Evolutionary conservation across 2,329 filamentous ascomycete genomes (phyloP), one percentile per base, ranked within the genome.

Genomic region (Xylaria arbuscula): DNA sequence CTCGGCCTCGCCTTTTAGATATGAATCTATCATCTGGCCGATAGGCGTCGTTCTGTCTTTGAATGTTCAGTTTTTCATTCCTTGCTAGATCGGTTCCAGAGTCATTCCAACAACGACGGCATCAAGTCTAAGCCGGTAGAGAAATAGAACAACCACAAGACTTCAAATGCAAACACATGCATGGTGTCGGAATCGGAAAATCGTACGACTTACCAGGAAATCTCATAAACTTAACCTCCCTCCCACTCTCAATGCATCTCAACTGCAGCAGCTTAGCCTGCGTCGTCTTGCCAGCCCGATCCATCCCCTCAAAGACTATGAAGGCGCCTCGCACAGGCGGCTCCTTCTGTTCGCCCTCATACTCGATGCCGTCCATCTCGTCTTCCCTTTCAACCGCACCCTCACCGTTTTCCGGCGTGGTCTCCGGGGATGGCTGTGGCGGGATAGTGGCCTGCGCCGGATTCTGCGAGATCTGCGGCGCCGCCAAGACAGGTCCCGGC

Each of bases 211-310:
- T 76, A 88, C 87, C 86, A 17, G 87, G 87, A 74, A 89, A 89
- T 51, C 86, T 80, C 84, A 89, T 84, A 38, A 85, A 80, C 78
- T 84, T 82, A 55, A 87, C 86, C 51, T 80, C 79, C 66, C 79
- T 78, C 5, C 86, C 86, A 62, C 81, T 80, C 73, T 84, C 83
- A 7, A 83, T 79, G 66, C 88, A 84, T 24, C 83, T 77, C 80
- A 87, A 80, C 80, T 87, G 85, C 59, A 98, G 83, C 54, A 89
- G 81, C 75, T 90, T 87, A 73, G 93, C 94, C 86, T 97, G 94
- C 40, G 94, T 97, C 24, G 93, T 95, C 85, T 98, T 98, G 64
- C 94, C 94, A 51, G 94, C 93, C 72, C 93, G 89, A 76, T 98
- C 94, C 70, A 98, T 85, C 1, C 94, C 94, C 82, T 98, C 94